Evolutionary conservation across 1,139 yeast species (phyloP).

Genomic region (Kodamaea arcana): DNA sequence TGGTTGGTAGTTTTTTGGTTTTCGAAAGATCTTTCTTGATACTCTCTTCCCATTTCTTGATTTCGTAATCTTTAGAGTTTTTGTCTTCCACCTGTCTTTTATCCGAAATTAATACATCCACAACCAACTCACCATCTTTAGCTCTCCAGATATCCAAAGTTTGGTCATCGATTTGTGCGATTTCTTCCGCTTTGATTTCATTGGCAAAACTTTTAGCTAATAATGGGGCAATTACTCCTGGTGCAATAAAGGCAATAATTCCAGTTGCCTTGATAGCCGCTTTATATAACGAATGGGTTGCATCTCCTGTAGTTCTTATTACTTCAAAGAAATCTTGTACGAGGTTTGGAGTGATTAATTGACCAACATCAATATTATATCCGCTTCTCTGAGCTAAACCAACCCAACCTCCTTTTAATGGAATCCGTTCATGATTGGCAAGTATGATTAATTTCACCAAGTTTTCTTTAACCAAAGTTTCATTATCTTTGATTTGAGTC

Average conservation of each 20-base stretch:
- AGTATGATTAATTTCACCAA: slow-evolving; percentile 46
- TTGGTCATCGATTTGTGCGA: slow-evolving; percentile 21
- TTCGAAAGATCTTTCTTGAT: slow-evolving; percentile 73
- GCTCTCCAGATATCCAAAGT: slow-evolving; percentile 61
- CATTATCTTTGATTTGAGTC: slow-evolving; percentile 29
- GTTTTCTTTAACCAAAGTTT: slow-evolving; percentile 19
- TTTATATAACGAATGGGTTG: slow-evolving; percentile 16
- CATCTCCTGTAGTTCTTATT: slow-evolving; percentile 14
- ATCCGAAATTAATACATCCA: slow-evolving; percentile 52
- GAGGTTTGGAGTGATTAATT: slow-evolving; percentile 35
- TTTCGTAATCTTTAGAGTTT: slow-evolving; percentile 79
- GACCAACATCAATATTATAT: slow-evolving; percentile 57
- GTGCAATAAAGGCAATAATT: slow-evolving; percentile 66
- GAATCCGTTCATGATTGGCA: slow-evolving; percentile 47
- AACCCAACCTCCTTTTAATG: slow-evolving; percentile 69
- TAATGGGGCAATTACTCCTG: slow-evolving; percentile 53
- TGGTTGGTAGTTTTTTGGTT: slow-evolving; percentile 39
- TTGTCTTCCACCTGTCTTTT: slow-evolving; percentile 44
- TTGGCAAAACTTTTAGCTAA: slow-evolving; percentile 37
- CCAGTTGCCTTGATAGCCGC: slow-evolving; percentile 60
- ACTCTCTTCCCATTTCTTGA: slow-evolving; percentile 84
- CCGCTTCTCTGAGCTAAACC: slow-evolving; percentile 59
- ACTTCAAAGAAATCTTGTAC: slow-evolving; percentile 7
- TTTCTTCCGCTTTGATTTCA: slow-evolving; percentile 38
- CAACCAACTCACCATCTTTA: slow-evolving; percentile 64